Base-by-base conservation (phyloP, 805 yeast species). In the Kurtzmaniella cleridarum region DNA sequence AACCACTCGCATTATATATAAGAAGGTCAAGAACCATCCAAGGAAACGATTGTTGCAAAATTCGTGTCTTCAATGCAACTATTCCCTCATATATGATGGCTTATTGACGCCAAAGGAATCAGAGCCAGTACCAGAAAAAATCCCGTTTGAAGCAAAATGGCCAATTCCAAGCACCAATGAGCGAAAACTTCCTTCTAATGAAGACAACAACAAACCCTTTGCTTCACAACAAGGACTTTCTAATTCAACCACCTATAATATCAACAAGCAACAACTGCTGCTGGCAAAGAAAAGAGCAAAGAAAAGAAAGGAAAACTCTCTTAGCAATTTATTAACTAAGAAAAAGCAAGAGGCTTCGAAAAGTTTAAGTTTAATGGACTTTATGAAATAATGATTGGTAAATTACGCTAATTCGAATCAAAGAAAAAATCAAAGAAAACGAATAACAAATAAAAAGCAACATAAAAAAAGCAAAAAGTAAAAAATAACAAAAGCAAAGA, bases 301-400 rank as follows among this genome's bases (percentile, higher is more conserved):
- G 50, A 75, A 72, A 55, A 58, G 76, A 34, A 75, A 71, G 51
- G 60, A 60, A 49, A 71, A 64, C 41, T 64, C 69, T 14, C 54
- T 76, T 18, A 55, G 68, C 2, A 65, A 55, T 40, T 48, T 76
- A 43, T 52, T 77, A 28, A 58, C 60, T 27, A 58, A 60, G 38
- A 75, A 71, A 53, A 69, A 66, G 42, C 48, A 53, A 16, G 57
- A 50, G 27, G 50, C 53, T 10, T 55, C 56, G n/a, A 40, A 55
- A 11, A 51, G 58, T 1, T 55, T 78, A 20, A 70, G 71, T 47
- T 55, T 78, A 29, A 72, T 71, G 59, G 78, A 73, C 39, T 75
- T 76, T 46, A 66, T 76, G 75, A 62, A 47, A 30, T 47, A 38
- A 42, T 18, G 32, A 14, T 14, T 28, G 27, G 24, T 39, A 34